Conservation (phyloP, 441 rosid species). For the Lepidium campestre region DNA sequence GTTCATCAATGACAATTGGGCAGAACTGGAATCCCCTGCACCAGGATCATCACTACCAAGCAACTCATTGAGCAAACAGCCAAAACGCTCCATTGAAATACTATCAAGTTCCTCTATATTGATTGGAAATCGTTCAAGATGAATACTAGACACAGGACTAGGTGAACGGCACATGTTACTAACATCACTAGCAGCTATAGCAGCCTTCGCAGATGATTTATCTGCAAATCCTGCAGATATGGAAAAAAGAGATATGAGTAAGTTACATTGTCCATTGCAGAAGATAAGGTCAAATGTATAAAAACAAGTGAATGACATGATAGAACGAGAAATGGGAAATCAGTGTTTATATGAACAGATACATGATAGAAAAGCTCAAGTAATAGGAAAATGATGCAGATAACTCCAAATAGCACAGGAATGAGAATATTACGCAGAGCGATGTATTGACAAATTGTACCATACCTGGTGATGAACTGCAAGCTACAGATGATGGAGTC, state of each 20-base stretch:
- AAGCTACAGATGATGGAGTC: conserved; percentile 88
- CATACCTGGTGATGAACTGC: conserved; percentile 87
- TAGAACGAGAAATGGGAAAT: neutral
- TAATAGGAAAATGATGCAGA: neutral
- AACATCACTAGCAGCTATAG: conserved; percentile 40
- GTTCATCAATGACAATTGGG: conserved; percentile 47
- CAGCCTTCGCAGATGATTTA: conserved; percentile 49
- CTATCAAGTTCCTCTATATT: conserved; percentile 70
- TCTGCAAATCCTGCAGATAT: conserved; percentile 62
- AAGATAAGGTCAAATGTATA: neutral
- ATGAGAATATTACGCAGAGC: neutral
- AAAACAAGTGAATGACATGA: conserved; percentile 4
- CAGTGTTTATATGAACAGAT: neutral
- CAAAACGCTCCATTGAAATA: conserved; percentile 46
- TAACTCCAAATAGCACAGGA: conserved; percentile 10
- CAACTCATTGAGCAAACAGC: conserved; percentile 56
- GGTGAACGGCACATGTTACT: conserved; percentile 65
- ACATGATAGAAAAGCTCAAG: conserved; percentile 6
- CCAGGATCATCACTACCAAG: conserved; percentile 61
- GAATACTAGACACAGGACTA: conserved; percentile 49
- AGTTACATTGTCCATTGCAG: neutral
- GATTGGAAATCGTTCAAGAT: conserved; percentile 44
- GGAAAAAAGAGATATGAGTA: neutral
- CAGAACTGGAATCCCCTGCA: conserved; percentile 54
- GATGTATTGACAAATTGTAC: neutral